Base-by-base conservation (phyloP, 2,329 filamentous ascomycete genomes). In the Iodosphaeria phyllophila region DNA sequence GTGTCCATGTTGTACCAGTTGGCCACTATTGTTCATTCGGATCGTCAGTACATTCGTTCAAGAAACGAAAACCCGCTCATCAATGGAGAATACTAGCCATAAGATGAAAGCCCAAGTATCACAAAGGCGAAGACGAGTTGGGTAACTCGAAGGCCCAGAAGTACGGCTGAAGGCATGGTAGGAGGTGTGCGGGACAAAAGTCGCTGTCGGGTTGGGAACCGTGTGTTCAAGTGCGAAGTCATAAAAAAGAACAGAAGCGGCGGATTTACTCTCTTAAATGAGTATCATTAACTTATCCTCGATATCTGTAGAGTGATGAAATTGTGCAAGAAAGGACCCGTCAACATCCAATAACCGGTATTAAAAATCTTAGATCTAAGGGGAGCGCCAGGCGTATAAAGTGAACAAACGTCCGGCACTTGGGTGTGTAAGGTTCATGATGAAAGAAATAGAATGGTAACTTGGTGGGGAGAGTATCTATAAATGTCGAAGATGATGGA, bases 1-100 rank as follows among this genome's bases (percentile, higher is more conserved):
- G 62, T 74, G 37, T 65, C 50, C 30, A 46, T 50, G 41, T 61
- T 54, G 43, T 68, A 71, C 61, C 64, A 72, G 44, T 71, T 54
- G 34, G 61, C 52, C 28, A 73, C 68, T 73, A 28, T 30, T 17
- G 13, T 7, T 19, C 18, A 19, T 19, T 11, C 8, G 18, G 18
- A n/a, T 19, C 11, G 8, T 11, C 11, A 8, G 11, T 19, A 19
- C 18, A 19, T 18, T 18, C 15, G 6, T 24, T 16, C 18, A 13
- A 24, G 23, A 5, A 11, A 12, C 15, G 16, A 13, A 13, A 6
- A 13, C 15, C 23, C 8, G 23, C 4, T 11, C 13, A 15, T 25
- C 9, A 10, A 11, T n/a, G 24, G 11, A 12, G 13, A 14, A 9
- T 12, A 38, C 48, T n/a, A 51, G 66, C 61, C 58, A 38, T 56